phyloP scores from a whole-genome alignment of 495 filamentous ascomycete species.

The Aspergillus funiculosus region DNA sequence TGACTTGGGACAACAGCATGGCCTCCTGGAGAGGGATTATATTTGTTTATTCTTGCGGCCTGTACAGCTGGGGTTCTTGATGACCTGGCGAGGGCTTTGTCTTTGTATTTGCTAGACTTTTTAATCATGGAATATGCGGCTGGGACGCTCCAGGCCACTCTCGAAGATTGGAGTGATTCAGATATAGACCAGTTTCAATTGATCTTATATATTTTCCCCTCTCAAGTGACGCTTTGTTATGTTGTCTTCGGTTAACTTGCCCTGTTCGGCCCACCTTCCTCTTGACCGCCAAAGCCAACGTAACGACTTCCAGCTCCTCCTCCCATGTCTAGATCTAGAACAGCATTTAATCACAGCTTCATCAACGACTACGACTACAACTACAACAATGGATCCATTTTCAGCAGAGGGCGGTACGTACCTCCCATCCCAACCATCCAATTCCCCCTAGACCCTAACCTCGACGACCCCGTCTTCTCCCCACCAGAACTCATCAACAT shows the following conservation, averaged over 20 bases:
- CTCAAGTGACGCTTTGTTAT: too few relatives aligned
- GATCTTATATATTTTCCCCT: background rate
- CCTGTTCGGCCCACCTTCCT: slow-evolving; percentile 16
- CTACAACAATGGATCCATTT: slow-evolving; percentile 84
- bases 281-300: slow-evolving; percentile 22
- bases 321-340: too few relatives aligned
- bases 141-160: slow-evolving; percentile 24
- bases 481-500: slow-evolving; percentile 84
- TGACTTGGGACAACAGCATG: background rate
- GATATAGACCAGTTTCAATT: too few relatives aligned
- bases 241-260: slow-evolving; percentile 10
- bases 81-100: too few relatives aligned
- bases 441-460: background rate
- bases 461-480: slow-evolving; percentile 4
- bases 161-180: too few relatives aligned
- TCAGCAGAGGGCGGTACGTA: slow-evolving; percentile 76
- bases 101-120: background rate
- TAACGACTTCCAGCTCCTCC: slow-evolving; percentile 21
- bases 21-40: slow-evolving; percentile 7
- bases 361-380: background rate
- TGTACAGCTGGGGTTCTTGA: too few relatives aligned
- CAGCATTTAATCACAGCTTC: too few relatives aligned
- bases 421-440: background rate
- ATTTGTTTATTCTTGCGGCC: background rate
- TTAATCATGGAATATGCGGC: slow-evolving; percentile 5